phyloP scores from a whole-genome alignment of 2,329 filamentous ascomycete species.

The Coniella lustricola region DNA sequence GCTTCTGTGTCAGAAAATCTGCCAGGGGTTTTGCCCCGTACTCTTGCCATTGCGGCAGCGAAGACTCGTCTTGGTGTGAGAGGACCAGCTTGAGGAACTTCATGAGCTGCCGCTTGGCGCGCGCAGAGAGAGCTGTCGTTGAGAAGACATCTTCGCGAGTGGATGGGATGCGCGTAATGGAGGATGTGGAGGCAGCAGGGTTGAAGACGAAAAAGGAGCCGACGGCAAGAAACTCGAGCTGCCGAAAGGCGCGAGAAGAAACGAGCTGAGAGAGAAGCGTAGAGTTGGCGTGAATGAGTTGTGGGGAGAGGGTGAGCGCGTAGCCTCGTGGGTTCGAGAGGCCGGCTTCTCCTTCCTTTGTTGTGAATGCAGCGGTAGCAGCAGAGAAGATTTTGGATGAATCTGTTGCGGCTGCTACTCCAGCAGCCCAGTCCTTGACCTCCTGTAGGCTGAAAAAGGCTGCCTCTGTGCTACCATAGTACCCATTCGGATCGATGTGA shows the following conservation, averaged over 20 bases:
- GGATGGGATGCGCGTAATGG: slow-evolving; percentile 69
- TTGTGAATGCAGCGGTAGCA: slow-evolving; percentile 31
- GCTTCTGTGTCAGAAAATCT: slow-evolving; percentile 53
- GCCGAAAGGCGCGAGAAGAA: slow-evolving; percentile 80
- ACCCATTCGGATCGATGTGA: slow-evolving; percentile 80
- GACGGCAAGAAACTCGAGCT: slow-evolving; percentile 89
- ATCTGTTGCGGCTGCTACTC: slow-evolving; percentile 23
- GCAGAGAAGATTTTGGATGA: slow-evolving; percentile 27
- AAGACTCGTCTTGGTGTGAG: slow-evolving; percentile 50
- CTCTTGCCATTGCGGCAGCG: slow-evolving; percentile 51
- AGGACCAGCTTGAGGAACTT: slow-evolving; percentile 87
- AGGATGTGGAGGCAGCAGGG: slow-evolving; percentile 24
- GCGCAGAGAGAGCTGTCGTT: slow-evolving; percentile 65
- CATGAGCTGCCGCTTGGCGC: slow-evolving; percentile 81
- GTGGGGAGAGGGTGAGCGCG: slow-evolving; percentile 74
- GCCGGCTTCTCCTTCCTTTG: slow-evolving; percentile 28
- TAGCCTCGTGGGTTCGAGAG: slow-evolving; percentile 64
- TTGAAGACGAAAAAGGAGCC: slow-evolving; percentile 83
- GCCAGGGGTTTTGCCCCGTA: slow-evolving; percentile 49
- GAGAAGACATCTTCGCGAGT: slow-evolving; percentile 89
- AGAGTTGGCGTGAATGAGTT: slow-evolving; percentile 79
- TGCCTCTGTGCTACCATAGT: slow-evolving; percentile 82
- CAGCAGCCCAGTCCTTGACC: slow-evolving; percentile 63
- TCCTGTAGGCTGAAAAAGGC: slow-evolving; percentile 81
- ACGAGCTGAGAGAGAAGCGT: slow-evolving; percentile 71